These are phyloP conservation scores for Agastache rugosa DNA, from an alignment of 257 asterid species.

Conservation along the genomic window DNA sequence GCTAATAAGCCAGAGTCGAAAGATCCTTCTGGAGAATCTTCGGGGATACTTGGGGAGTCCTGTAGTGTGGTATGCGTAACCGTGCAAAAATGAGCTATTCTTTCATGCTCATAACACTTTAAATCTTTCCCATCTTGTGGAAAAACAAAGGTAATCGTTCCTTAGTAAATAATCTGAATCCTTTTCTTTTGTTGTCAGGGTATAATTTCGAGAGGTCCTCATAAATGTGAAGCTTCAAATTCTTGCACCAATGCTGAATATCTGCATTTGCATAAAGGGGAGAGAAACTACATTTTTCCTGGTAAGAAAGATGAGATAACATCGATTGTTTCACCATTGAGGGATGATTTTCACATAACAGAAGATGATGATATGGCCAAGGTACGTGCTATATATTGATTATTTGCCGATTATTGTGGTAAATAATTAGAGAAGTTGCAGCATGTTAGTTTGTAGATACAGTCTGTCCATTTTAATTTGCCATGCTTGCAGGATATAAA, in stretches of 20 bases:
- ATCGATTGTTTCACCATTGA: slow-evolving; percentile 41
- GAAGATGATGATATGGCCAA: slow-evolving; percentile 59
- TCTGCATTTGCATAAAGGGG: slow-evolving; percentile 37
- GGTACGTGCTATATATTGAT: slow-evolving; percentile 48
- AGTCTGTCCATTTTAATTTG: slow-evolving; percentile 19
- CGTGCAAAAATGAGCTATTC: slow-evolving; percentile 19
- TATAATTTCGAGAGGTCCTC: slow-evolving; percentile 43
- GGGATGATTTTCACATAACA: slow-evolving; percentile 47
- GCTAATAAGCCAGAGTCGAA: slow-evolving; percentile 37
- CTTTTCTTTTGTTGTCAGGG: slow-evolving; percentile 45
- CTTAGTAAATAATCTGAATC: slow-evolving; percentile 13
- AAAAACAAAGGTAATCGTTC: slow-evolving; percentile 15
- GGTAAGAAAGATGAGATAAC: slow-evolving; percentile 52
- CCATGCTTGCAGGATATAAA: slow-evolving; percentile 67
- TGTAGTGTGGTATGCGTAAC: slow-evolving; percentile 52
- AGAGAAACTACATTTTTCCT: slow-evolving; percentile 31
- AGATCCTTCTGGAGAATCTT: slow-evolving; percentile 42
- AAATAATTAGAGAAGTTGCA: background rate
- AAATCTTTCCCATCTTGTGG: slow-evolving; percentile 11
- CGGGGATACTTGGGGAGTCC: slow-evolving; percentile 44
- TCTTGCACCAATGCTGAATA: slow-evolving; percentile 37
- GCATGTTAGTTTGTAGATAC: slow-evolving; percentile 5
- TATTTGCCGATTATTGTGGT: background rate
- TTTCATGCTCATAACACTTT: slow-evolving; percentile 12
- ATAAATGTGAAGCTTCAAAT: slow-evolving; percentile 35